Evolutionary conservation across 2,329 filamentous ascomycete species (phyloP), one percentile per base, ranked within the genome.

Genomic region (Sporothrix phasma): DNA sequence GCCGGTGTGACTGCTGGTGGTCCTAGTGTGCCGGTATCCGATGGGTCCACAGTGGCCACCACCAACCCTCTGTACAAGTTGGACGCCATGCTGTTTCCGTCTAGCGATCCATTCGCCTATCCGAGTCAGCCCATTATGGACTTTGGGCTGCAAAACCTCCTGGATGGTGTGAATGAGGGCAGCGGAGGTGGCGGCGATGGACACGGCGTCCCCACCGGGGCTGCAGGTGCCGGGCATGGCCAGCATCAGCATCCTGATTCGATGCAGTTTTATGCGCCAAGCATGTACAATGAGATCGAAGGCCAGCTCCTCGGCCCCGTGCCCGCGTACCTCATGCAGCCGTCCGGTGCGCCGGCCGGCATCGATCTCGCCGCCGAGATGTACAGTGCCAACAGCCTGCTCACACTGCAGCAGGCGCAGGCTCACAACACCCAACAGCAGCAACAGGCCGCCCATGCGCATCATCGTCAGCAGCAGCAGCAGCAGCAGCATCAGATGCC

Each of bases 1-100:
- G 19, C 53, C 7, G 63, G 54, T 5, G 22, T 51, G 6, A 29
- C 41, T 10, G 37, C 37, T 43, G 39, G 31, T 3, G 34, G 49
- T n/a, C 19, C 17, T 26, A 24, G 47, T 3, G 17, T 46, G 17
- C 17, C 61, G 3, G 61, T 22, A 6, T 19, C 65, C 4, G 49
- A 60, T 24, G 45, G 26, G 5, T 69, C 45, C 6, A 22, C 15
- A 4, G 34, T 63, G 7, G 24, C 34, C 8, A 56, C 70, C 37
- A 72, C 75, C 54, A 82, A 78, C 69, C 76, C 77, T 4, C 77
- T 92, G 17, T 83, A 88, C 68, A 88, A 90, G 71, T 80, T 92
- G 6, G 87, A 87, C 65, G 84, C 86, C 3, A 84, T 92, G 76
- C 92, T 93, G 87, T 93, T 93, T 70, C 87, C 88, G 1, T 88